Conservation (phyloP, 352 stramenopile genomes). For the Phytophthora constricta region DNA sequence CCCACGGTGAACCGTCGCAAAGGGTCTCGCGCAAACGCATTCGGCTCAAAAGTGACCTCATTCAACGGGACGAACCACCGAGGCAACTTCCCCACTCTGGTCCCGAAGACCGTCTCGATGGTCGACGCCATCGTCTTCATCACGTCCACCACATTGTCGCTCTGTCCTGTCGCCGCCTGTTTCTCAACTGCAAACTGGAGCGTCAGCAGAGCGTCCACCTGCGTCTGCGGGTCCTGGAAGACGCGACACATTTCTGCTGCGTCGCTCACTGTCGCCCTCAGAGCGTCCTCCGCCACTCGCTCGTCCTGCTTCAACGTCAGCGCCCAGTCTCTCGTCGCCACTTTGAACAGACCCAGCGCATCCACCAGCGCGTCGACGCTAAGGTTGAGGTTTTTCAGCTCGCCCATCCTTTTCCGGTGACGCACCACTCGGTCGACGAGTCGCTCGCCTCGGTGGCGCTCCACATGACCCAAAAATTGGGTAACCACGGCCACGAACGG, state of each 20-base stretch:
- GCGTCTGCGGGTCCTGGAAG: constrained; percentile 13
- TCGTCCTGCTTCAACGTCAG: too few species aligned
- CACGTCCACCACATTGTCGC: neutral
- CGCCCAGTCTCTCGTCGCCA: too few species aligned
- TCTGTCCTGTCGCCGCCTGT: neutral
- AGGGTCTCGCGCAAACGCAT: constrained; percentile 24
- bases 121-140: neutral
- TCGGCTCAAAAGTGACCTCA: constrained; percentile 16
- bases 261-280: neutral
- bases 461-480: too few species aligned
- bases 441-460: too few species aligned
- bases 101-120: constrained; percentile 5
- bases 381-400: too few species aligned
- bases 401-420: too few species aligned
- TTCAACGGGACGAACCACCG: constrained; percentile 4
- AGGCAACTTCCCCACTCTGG: neutral
- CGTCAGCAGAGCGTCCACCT: constrained; percentile 24
- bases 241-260: constrained; percentile 13
- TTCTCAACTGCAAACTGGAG: constrained; percentile 26
- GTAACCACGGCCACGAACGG: too few species aligned
- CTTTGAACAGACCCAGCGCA: too few species aligned
- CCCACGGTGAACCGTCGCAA: constrained; percentile 6
- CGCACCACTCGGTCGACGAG: too few species aligned
- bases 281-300: neutral
- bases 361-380: too few species aligned